These are phyloP conservation scores for Syzygium malaccense DNA, from an alignment of 441 rosid genomes.

Conservation along the genomic window DNA sequence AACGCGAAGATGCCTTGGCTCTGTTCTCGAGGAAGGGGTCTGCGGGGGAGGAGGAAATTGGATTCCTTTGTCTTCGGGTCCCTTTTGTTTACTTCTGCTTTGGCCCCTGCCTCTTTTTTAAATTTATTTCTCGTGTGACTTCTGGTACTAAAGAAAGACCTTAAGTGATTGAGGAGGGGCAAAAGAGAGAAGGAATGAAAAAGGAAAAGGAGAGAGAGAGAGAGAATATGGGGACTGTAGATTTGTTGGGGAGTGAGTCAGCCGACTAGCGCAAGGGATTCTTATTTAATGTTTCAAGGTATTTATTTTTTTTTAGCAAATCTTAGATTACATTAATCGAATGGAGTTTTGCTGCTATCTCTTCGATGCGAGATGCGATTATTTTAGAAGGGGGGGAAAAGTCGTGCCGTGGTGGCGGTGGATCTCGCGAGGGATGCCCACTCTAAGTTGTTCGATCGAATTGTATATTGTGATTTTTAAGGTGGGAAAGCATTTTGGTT, in stretches of 20 bases:
- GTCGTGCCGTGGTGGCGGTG: conserved; percentile 7
- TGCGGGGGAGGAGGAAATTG: background rate
- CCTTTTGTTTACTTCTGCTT: conserved; percentile 7
- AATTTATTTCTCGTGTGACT: conserved; percentile 6
- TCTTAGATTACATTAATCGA: background rate
- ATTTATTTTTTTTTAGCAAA: background rate
- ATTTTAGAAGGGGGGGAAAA: background rate
- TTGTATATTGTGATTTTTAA: background rate
- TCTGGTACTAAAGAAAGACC: background rate
- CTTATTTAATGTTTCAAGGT: background rate
- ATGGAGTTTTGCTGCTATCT: background rate
- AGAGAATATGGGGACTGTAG: conserved; percentile 11
- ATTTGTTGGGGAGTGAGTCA: conserved; percentile 58
- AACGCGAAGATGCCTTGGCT: background rate
- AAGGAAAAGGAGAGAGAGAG: background rate
- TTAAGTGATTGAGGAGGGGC: conserved; percentile 10
- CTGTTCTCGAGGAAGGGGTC: background rate
- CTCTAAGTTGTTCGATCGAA: conserved; percentile 19
- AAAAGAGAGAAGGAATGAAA: background rate
- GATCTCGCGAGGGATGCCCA: conserved; percentile 25
- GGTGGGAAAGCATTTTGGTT: background rate
- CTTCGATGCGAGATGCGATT: background rate
- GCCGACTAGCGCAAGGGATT: conserved; percentile 18
- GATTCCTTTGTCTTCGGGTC: background rate
- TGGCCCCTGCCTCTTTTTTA: conserved; percentile 11